Conservation (phyloP, 495 filamentous ascomycete species). For the Gamarada debralockiae region DNA sequence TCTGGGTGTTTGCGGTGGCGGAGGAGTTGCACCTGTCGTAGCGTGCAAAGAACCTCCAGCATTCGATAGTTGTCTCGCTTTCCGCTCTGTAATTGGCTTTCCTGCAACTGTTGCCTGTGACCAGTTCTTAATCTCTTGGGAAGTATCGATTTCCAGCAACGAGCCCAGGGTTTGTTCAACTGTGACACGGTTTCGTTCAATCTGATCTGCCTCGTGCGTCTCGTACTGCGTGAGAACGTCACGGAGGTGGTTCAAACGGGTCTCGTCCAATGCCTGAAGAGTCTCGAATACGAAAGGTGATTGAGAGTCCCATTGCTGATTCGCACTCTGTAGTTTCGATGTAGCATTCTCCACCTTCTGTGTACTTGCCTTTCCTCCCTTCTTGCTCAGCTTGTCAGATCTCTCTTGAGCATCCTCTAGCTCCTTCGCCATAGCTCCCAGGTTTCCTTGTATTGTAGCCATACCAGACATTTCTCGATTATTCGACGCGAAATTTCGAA, state of each 20-base stretch:
- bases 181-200: slow-evolving; percentile 69
- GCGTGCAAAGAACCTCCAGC: slow-evolving; percentile 15
- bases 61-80: slow-evolving; percentile 26
- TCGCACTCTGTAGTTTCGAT: slow-evolving; percentile 69
- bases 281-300: slow-evolving; percentile 95
- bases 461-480: slow-evolving; percentile 85
- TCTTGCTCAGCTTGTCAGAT: slow-evolving; percentile 77
- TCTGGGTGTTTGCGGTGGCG: slow-evolving; percentile 36
- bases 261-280: slow-evolving; percentile 88
- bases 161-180: slow-evolving; percentile 80
- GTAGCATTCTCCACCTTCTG: slow-evolving; percentile 76
- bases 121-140: slow-evolving; percentile 87
- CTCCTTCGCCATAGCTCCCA: slow-evolving; percentile 76
- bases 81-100: slow-evolving; percentile 34
- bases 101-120: slow-evolving; percentile 46
- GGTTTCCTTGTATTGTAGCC: slow-evolving; percentile 75
- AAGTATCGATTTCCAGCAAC: slow-evolving; percentile 83
- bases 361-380: slow-evolving; percentile 73
- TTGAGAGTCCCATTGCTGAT: slow-evolving; percentile 89
- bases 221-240: slow-evolving; percentile 90
- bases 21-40: slow-evolving; percentile 18
- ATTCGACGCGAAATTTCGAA: slow-evolving; percentile 66
- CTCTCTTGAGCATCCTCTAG: slow-evolving; percentile 82
- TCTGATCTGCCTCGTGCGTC: slow-evolving; percentile 88
- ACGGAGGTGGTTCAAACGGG: slow-evolving; percentile 82